phyloP scores from a whole-genome alignment of 495 filamentous ascomycete genomes.

The Penicillium arizonense region DNA sequence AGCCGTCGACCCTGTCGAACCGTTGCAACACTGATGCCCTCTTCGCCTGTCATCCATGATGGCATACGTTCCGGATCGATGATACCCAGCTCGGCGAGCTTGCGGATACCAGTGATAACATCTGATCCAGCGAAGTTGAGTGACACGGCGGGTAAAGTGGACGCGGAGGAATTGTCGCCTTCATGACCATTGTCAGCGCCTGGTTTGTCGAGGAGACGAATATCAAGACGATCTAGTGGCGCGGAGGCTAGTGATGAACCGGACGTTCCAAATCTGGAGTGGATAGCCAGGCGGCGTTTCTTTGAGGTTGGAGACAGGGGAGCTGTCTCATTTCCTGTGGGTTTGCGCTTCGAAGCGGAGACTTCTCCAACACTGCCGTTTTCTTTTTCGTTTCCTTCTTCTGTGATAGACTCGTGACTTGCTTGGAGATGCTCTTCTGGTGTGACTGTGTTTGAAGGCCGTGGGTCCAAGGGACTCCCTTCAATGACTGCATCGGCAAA shows the following conservation, averaged over 20 bases:
- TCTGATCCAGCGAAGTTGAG: slow-evolving; percentile 71
- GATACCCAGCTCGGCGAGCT: slow-evolving; percentile 70
- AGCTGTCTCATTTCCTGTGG: slow-evolving; percentile 34
- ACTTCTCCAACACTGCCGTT: slow-evolving; percentile 1
- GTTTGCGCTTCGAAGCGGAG: slow-evolving; percentile 7
- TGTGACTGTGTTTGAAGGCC: slow-evolving; percentile 39
- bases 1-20: slow-evolving; percentile 59
- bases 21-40: slow-evolving; percentile 68
- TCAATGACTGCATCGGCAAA: slow-evolving; percentile 65
- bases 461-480: slow-evolving; percentile 56
- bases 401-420: slow-evolving; percentile 7
- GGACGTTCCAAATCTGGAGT: slow-evolving; percentile 46
- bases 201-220: slow-evolving; percentile 32
- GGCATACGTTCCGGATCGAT: slow-evolving; percentile 76
- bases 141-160: slow-evolving; percentile 40
- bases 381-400: slow-evolving; percentile 25
- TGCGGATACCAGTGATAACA: slow-evolving; percentile 76
- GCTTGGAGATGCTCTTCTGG: slow-evolving; percentile 39
- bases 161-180: slow-evolving; percentile 2
- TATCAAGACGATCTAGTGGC: slow-evolving; percentile 31
- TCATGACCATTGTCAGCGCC: slow-evolving; percentile 17
- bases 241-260: slow-evolving; percentile 26
- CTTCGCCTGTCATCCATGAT: slow-evolving; percentile 89
- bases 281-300: slow-evolving; percentile 59
- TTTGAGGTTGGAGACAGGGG: slow-evolving; percentile 56